These are phyloP conservation scores for Spraguea lophii DNA, from an alignment of 371 early-diverging fungal species.

Conservation along the genomic window DNA sequence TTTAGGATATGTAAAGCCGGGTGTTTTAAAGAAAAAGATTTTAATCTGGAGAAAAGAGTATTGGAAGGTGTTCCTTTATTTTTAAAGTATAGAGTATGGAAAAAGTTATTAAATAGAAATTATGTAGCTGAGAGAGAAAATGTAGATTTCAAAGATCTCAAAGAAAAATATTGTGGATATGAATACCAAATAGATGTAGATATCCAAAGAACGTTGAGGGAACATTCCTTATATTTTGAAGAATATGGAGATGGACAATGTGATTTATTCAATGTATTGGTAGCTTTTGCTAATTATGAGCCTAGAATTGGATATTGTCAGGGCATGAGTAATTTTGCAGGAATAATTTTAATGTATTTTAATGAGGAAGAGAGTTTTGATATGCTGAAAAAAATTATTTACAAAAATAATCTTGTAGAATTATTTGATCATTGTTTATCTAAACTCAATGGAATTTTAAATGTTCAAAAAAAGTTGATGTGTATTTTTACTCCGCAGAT, in stretches of 20 bases:
- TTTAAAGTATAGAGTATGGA: background rate
- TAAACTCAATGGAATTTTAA: constrained; percentile 26
- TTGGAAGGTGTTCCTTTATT: background rate
- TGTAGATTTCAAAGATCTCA: background rate
- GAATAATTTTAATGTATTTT: constrained; percentile 42
- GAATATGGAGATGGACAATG: constrained; percentile 35
- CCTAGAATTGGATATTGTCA: constrained; percentile 47
- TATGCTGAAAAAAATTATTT: constrained; percentile 29
- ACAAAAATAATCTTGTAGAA: constrained; percentile 31
- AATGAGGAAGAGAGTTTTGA: constrained; percentile 39
- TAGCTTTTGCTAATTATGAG: constrained; percentile 41
- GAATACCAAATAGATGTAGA: constrained; percentile 38
- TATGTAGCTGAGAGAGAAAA: too few species aligned
- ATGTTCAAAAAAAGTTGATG: constrained; percentile 35
- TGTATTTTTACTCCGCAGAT: constrained; percentile 33
- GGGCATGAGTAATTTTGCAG: constrained; percentile 45
- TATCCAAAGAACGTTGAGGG: constrained; percentile 33
- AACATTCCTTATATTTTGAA: constrained; percentile 21
- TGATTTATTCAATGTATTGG: constrained; percentile 40
- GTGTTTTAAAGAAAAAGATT: too few species aligned
- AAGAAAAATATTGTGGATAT: background rate
- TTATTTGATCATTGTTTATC: constrained; percentile 44
- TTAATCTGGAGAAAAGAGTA: too few species aligned
- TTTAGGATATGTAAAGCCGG: too few species aligned
- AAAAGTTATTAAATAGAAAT: background rate